phyloP scores from a whole-genome alignment of 2,329 filamentous ascomycete species.

The Neofusicoccum cordaticola region DNA sequence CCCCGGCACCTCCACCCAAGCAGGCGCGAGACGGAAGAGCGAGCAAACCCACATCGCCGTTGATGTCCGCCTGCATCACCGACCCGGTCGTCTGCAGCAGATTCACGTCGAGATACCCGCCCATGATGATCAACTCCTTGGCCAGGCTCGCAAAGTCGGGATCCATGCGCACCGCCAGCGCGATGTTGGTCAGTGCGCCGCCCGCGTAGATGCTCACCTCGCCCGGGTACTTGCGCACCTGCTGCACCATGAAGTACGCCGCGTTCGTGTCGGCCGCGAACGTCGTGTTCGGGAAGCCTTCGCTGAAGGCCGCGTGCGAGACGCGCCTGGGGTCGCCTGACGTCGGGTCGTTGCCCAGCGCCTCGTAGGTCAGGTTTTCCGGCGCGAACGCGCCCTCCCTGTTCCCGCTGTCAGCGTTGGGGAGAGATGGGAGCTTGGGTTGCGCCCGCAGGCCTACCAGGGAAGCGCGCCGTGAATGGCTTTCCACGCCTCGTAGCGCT shows the following conservation, averaged over 20 bases:
- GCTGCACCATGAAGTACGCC: slow-evolving; percentile 45
- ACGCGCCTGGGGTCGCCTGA: slow-evolving; percentile 45
- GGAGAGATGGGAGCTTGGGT: no score
- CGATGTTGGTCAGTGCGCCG: slow-evolving; percentile 50
- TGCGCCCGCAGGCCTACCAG: slow-evolving; percentile 26
- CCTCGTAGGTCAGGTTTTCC: slow-evolving; percentile 44
- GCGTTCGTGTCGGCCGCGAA: slow-evolving; percentile 38
- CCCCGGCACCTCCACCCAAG: no score
- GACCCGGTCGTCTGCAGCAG: slow-evolving; percentile 28
- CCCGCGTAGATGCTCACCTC: slow-evolving; percentile 49
- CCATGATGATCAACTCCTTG: slow-evolving; percentile 51
- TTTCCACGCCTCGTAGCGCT: slow-evolving; percentile 46
- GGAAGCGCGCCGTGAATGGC: slow-evolving; percentile 43
- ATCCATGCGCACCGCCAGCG: slow-evolving; percentile 47
- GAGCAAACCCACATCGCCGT: slow-evolving; percentile 21
- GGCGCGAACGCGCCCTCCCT: slow-evolving; percentile 44
- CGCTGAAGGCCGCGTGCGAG: slow-evolving; percentile 41
- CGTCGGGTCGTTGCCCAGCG: slow-evolving; percentile 45
- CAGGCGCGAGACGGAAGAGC: no score
- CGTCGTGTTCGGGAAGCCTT: slow-evolving; percentile 49
- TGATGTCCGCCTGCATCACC: slow-evolving; percentile 26
- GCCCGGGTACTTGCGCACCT: slow-evolving; percentile 49
- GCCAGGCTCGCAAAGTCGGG: slow-evolving; percentile 46
- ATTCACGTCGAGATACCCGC: slow-evolving; percentile 47
- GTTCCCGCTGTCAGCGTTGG: neutral